Percentiles rank a stretch among this genome's conserved stretches.
phyloP scores from a whole-genome alignment of 192 early-diverging fungal genomes.

The Coemansia sp. region DNA sequence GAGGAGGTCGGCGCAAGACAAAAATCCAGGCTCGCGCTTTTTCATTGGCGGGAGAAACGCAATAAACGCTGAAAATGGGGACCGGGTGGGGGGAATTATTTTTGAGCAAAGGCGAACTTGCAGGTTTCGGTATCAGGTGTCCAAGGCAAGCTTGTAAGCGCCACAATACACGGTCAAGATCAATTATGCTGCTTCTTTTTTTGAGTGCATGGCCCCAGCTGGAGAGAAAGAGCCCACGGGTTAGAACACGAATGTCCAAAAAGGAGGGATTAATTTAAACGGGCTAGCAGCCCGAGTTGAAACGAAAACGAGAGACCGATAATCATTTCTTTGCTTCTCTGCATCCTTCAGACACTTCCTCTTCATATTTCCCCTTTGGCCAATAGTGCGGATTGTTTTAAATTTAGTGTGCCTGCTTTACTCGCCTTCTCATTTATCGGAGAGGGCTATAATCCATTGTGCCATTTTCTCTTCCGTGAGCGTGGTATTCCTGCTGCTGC shows the following conservation, averaged over 20 bases:
- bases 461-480: neutral
- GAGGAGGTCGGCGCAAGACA: neutral
- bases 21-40: neutral
- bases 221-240: neutral
- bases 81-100: neutral
- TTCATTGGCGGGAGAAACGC: neutral
- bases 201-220: neutral
- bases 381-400: neutral
- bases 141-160: neutral
- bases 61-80: neutral
- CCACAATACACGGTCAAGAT: neutral
- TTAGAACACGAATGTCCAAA: neutral
- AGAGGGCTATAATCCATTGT: neutral
- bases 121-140: neutral
- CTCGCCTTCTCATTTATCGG: neutral
- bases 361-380: neutral
- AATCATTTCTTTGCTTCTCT: neutral
- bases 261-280: slow-evolving; percentile 1
- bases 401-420: neutral
- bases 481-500: neutral
- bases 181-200: neutral
- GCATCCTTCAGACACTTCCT: neutral
- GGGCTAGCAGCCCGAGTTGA: neutral
- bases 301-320: neutral
- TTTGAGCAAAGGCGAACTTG: neutral